Conservation (phyloP, 352 stramenopile species). For the Phytophthora sp. region DNA sequence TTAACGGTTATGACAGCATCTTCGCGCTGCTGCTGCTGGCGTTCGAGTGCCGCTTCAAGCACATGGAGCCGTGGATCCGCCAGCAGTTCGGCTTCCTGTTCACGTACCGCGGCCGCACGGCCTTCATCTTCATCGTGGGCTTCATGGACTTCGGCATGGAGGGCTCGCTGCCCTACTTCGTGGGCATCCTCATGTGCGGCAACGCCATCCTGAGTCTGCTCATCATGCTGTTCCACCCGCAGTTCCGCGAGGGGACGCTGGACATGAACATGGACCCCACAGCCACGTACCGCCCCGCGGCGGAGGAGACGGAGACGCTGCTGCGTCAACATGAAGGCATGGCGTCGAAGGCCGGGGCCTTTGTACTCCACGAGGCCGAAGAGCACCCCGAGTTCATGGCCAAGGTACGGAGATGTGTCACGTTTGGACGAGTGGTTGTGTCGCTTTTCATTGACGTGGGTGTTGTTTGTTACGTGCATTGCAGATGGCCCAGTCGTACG, state of each 20-base stretch:
- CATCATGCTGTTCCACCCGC: slow-evolving; percentile 87
- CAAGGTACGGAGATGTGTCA: slow-evolving; percentile 50
- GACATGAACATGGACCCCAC: slow-evolving; percentile 82
- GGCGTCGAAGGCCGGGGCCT: slow-evolving; percentile 64
- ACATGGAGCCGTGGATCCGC: slow-evolving; percentile 88
- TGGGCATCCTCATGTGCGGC: slow-evolving; percentile 79
- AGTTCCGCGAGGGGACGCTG: slow-evolving; percentile 80
- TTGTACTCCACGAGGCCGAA: slow-evolving; percentile 71
- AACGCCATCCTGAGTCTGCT: slow-evolving; percentile 79
- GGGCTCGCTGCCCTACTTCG: slow-evolving; percentile 67
- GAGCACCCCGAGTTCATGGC: slow-evolving; percentile 76
- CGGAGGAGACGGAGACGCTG: slow-evolving; percentile 71
- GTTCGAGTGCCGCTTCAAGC: slow-evolving; percentile 89
- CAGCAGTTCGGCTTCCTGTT: slow-evolving; percentile 90
- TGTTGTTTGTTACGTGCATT: background rate
- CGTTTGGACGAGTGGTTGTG: no score
- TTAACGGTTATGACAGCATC: slow-evolving; percentile 48
- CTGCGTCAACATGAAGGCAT: slow-evolving; percentile 68
- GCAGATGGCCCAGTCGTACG: slow-evolving; percentile 56
- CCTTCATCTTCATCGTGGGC: slow-evolving; percentile 87
- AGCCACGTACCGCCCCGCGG: slow-evolving; percentile 61
- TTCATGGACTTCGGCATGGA: slow-evolving; percentile 92
- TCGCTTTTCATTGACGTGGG: background rate
- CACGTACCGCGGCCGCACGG: slow-evolving; percentile 83
- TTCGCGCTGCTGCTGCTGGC: slow-evolving; percentile 83